Base-by-base conservation (phyloP, 805 yeast species). In the Kluyveromyces siamensis region DNA sequence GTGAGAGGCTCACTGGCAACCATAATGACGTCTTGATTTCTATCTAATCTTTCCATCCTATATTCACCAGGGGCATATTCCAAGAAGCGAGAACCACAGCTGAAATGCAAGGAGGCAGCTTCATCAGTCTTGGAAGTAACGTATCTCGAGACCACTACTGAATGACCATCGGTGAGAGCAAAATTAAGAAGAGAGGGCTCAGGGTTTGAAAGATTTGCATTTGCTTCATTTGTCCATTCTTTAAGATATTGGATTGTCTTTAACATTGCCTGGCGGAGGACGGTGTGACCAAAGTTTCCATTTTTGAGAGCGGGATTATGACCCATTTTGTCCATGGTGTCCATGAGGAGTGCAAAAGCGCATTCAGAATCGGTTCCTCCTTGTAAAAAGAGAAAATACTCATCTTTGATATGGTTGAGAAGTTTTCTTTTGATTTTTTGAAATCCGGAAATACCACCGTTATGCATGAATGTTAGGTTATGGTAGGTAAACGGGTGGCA, bases 291-390 rank as follows among this genome's bases (percentile, higher is more conserved):
- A 51, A 78, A 75, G 27, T 72, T 62, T 4, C 75, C 73, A 1
- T 69, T 64, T 33, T 71, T 69, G 41, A 67, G 64, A 7, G 63
- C 53, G 0, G 96, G 90, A 58, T 90, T 84, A 55, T 72, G 75
- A 1, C 97, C 98, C 73, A 85, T 72, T 54, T 79, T 79, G 51
- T 75, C 77, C 48, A 91, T 68, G 11, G 87, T 80, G 59, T 91
- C 95, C 52, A 91, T 69, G 58, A 82, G 88, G 48, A 91, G 69
- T 1, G 96, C 96, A 75, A 90, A 91, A 45, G 91, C 84, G 69
- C 96, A 90, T 67, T 93, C 99, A 1, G 95, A 84, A 65, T 93
- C 99, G 0, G 99, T 93, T 27, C 95, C 80, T 1, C 99, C 99
- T 63, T 93, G 97, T 40, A 93, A 79, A 41, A 72, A 74, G 19